phyloP scores from a whole-genome alignment of 1,139 yeast genomes.

The Suhomyces yuchorum region DNA sequence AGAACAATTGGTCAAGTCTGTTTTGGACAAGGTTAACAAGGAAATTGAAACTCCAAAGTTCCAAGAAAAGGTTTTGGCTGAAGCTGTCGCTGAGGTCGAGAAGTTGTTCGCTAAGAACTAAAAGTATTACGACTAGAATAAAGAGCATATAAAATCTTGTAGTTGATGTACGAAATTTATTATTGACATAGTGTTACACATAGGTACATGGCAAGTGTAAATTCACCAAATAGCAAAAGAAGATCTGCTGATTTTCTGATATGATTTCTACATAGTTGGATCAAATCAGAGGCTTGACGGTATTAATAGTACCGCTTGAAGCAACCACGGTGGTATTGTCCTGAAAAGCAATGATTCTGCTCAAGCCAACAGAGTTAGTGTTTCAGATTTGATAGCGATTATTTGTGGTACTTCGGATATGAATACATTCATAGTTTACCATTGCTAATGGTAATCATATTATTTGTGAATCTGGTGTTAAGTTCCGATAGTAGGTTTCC shows the following conservation, averaged over 20 bases:
- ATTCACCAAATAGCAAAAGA: background rate
- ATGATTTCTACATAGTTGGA: too few relatives aligned
- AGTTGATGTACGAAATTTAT: background rate
- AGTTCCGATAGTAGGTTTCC: constrained; percentile 54
- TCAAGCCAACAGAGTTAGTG: too few relatives aligned
- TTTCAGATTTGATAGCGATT: background rate
- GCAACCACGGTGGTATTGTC: too few relatives aligned
- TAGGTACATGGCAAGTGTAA: background rate
- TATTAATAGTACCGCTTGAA: too few relatives aligned
- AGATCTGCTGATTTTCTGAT: background rate
- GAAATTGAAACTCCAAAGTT: constrained; percentile 85
- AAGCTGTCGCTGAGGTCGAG: constrained; percentile 91
- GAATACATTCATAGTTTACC: background rate
- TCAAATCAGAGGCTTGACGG: too few relatives aligned
- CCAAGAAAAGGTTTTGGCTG: constrained; percentile 90
- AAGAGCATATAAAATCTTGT: constrained; percentile 3
- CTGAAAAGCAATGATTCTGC: too few relatives aligned
- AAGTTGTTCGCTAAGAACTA: constrained; percentile 64
- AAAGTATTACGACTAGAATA: constrained; percentile 13
- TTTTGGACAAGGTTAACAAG: constrained; percentile 84
- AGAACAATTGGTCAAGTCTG: constrained; percentile 83
- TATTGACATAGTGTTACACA: background rate
- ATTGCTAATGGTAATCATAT: background rate
- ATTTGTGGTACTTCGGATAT: background rate
- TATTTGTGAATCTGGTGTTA: too few relatives aligned